A percentile compares a stretch with the other conserved stretches of the same genome.
Conservation (phyloP, 78 protist genomes). For the Cavenderia fasciculata region DNA sequence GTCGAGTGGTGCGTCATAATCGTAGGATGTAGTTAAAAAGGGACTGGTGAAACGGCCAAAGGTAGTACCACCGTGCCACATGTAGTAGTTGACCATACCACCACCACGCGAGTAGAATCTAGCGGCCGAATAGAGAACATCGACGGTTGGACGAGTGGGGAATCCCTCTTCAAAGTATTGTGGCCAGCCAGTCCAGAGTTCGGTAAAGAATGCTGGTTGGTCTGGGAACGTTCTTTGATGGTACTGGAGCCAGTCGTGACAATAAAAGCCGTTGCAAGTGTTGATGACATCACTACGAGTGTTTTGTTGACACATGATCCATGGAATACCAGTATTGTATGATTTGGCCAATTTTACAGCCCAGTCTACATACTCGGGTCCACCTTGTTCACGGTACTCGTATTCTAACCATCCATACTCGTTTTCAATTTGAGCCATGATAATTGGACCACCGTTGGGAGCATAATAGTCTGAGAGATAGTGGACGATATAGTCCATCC, state of each 20-base stretch:
- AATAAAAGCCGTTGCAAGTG: conserved; percentile 36
- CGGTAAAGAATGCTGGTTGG: conserved; percentile 48
- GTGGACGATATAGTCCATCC: background rate
- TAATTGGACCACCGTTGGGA: conserved; percentile 66
- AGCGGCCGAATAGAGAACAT: background rate
- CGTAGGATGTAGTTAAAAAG: conserved; percentile 53
- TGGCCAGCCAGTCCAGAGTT: conserved; percentile 50
- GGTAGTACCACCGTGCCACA: conserved; percentile 81
- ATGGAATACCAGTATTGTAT: conserved; percentile 25
- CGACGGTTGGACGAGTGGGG: conserved; percentile 31
- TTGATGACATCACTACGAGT: background rate
- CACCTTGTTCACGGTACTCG: conserved; percentile 14
- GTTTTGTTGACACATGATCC: conserved; percentile 70
- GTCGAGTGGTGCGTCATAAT: conserved; percentile 63
- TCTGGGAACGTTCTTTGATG: background rate
- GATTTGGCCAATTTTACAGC: background rate
- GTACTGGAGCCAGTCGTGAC: conserved; percentile 17
- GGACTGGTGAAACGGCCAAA: conserved; percentile 45
- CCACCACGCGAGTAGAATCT: conserved; percentile 21
- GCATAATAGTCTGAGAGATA: background rate
- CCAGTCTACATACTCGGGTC: conserved; percentile 32
- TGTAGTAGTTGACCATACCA: conserved; percentile 39
- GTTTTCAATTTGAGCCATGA: conserved; percentile 76
- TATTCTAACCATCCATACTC: conserved; percentile 69
- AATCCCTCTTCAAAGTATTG: background rate